Conservation (phyloP, 352 stramenopile genomes). For the Globisporangium solare region DNA sequence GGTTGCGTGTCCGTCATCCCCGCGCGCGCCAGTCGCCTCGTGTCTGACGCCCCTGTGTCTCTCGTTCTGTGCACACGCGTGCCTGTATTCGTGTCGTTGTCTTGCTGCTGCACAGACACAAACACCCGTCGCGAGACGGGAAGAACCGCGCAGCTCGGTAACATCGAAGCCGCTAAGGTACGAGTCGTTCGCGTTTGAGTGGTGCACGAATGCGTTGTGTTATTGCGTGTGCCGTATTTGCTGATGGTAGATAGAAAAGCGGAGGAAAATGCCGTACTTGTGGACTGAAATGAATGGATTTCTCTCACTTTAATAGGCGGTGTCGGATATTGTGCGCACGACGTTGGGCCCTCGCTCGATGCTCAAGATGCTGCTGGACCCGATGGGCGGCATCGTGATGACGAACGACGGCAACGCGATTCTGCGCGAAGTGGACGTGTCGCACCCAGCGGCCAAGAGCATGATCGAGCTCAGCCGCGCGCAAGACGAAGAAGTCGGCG, state of each 20-base stretch:
- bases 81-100: background rate
- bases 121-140: conserved; percentile 99
- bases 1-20: background rate
- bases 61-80: background rate
- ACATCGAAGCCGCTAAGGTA: conserved; percentile 96
- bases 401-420: conserved; percentile 99
- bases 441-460: conserved; percentile 97
- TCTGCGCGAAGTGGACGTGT: conserved; percentile 97
- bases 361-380: conserved; percentile 99
- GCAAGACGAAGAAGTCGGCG: conserved; percentile 99
- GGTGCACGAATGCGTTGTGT: background rate
- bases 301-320: conserved; percentile 59
- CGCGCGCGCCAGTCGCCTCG: background rate
- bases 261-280: too few species aligned
- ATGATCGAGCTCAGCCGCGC: conserved; percentile 99
- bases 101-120: conserved; percentile 58
- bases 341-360: conserved; percentile 98
- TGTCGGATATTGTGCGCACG: conserved; percentile 98
- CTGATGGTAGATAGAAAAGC: background rate
- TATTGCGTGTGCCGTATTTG: background rate
- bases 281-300: background rate
- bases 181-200: background rate
- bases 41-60: background rate
- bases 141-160: conserved; percentile 96
- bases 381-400: conserved; percentile 99